A percentile compares a stretch with the other conserved stretches of the same genome.
phyloP scores from a whole-genome alignment of 768 basidiomycete species.

The Tylopilus vinaceipallidus region DNA sequence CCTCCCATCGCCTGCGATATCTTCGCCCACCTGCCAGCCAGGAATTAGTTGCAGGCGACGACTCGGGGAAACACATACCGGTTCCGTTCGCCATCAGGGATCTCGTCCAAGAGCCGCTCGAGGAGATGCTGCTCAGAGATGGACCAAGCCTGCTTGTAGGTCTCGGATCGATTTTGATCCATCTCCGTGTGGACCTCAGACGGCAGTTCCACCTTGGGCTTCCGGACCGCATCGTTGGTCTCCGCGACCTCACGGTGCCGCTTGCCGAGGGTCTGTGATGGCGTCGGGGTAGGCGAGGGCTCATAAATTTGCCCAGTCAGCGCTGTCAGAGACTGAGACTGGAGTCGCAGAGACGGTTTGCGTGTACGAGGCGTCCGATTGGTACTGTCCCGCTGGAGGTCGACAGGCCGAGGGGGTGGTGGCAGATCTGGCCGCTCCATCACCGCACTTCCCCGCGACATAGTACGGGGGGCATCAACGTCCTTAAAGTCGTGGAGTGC shows the following conservation, averaged over 20 bases:
- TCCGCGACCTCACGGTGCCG: constrained; percentile 23
- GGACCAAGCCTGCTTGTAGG: constrained; percentile 83
- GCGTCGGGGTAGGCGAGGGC: constrained; percentile 8
- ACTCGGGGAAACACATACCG: constrained; percentile 41
- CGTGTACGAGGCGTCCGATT: constrained; percentile 24
- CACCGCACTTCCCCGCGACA: neutral
- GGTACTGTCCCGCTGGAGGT: constrained; percentile 7
- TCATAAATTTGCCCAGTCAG: constrained; percentile 10
- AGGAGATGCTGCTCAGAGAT: constrained; percentile 73
- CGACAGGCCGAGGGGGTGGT: neutral
- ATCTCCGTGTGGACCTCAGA: constrained; percentile 20
- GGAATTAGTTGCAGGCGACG: constrained; percentile 8
- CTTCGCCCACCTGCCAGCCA: constrained; percentile 62
- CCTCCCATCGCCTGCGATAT: constrained; percentile 83
- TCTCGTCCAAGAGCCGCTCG: constrained; percentile 70
- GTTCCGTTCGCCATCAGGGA: constrained; percentile 75
- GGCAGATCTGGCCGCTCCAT: constrained; percentile 1
- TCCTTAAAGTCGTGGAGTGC: constrained; percentile 12
- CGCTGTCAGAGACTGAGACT: constrained; percentile 15
- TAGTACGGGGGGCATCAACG: constrained; percentile 9
- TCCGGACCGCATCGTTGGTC: constrained; percentile 14
- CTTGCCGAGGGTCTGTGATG: constrained; percentile 27
- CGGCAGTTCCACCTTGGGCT: constrained; percentile 16
- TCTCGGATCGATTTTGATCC: constrained; percentile 43
- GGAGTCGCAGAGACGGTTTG: constrained; percentile 33